A percentile compares a stretch with the other conserved stretches of the same genome.
phyloP scores from a whole-genome alignment of 345 rosid species.

The Fremontodendron californicum region DNA sequence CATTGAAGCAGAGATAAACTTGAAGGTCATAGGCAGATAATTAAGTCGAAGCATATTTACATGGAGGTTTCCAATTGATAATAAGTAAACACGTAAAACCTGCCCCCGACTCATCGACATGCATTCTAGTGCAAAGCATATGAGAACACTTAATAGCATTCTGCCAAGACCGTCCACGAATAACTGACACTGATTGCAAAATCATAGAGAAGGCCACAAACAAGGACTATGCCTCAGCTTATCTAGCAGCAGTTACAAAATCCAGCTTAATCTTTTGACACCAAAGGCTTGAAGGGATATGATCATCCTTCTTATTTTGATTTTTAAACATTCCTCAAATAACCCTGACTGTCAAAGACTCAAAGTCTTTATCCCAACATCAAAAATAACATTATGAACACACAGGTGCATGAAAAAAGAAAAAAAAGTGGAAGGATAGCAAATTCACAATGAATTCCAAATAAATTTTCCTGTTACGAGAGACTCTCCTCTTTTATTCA shows the following conservation, averaged over 20 bases:
- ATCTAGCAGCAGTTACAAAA: not conserved
- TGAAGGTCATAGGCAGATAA: not conserved
- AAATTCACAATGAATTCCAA: not conserved
- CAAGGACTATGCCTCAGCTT: not conserved
- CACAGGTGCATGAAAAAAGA: not conserved
- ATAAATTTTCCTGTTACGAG: not conserved
- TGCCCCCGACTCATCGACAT: not conserved
- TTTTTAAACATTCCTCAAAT: too few species aligned
- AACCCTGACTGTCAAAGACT: too few species aligned
- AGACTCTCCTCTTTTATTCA: not conserved
- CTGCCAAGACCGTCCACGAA: not conserved
- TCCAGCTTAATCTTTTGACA: not conserved
- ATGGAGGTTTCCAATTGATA: not conserved
- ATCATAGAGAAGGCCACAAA: not conserved
- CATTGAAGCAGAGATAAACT: not conserved
- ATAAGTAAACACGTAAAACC: not conserved
- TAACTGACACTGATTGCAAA: not conserved
- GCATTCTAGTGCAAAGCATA: not conserved
- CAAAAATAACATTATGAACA: too few species aligned
- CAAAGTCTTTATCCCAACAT: too few species aligned
- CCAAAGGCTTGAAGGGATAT: not conserved
- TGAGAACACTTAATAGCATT: not conserved
- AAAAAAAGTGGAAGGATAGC: not conserved
- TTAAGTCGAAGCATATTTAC: not conserved
- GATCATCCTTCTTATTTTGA: not conserved